These are phyloP conservation scores for Exsudoporus frostii DNA, from an alignment of 768 basidiomycete genomes.

Conservation along the genomic window DNA sequence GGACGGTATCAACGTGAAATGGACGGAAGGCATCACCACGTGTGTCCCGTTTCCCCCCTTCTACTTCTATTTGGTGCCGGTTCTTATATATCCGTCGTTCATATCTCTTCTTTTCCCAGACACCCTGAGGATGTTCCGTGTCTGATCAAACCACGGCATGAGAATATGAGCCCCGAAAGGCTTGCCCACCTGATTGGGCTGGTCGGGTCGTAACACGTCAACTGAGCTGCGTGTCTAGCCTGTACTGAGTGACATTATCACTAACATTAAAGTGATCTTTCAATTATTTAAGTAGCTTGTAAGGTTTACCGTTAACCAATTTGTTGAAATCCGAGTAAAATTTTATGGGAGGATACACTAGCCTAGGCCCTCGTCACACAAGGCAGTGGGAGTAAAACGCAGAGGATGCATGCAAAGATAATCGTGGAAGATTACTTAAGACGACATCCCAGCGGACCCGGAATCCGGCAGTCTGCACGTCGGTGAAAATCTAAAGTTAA, in stretches of 20 bases:
- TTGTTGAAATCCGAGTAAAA: too few species aligned
- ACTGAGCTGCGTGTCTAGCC: not conserved
- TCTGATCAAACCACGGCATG: slow-evolving; percentile 7
- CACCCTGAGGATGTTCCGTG: slow-evolving; percentile 13
- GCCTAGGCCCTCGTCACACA: too few species aligned
- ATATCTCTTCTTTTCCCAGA: not conserved
- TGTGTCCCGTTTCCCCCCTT: slow-evolving; percentile 2
- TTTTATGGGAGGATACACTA: too few species aligned
- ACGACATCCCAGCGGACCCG: too few species aligned
- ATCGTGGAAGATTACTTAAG: too few species aligned
- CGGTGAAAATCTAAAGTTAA: too few species aligned
- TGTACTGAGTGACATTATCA: not conserved
- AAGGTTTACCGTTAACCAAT: too few species aligned
- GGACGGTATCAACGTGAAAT: slow-evolving; percentile 19
- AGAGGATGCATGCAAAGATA: too few species aligned
- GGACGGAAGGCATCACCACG: slow-evolving; percentile 21
- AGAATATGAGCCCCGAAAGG: slow-evolving; percentile 5
- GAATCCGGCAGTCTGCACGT: too few species aligned
- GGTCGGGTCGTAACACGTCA: not conserved
- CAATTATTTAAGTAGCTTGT: too few species aligned
- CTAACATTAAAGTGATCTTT: too few species aligned
- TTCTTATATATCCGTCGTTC: not conserved
- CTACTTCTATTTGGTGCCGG: not conserved
- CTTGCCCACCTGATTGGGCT: slow-evolving; percentile 10
- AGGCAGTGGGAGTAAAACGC: too few species aligned